phyloP scores from a whole-genome alignment of 768 basidiomycete genomes.

The Dioszegia hungarica region DNA sequence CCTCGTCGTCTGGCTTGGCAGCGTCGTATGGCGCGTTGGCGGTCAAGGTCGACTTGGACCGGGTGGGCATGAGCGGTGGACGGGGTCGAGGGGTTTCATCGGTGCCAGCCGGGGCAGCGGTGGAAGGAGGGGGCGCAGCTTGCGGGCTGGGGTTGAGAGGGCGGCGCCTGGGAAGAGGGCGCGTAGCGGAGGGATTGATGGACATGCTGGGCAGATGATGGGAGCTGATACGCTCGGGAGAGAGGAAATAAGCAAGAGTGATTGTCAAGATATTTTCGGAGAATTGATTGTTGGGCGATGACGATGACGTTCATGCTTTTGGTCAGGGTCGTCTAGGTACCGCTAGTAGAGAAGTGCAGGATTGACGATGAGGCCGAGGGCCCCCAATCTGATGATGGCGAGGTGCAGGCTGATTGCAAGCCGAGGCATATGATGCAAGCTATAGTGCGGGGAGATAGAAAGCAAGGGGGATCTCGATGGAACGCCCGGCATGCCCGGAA shows the following conservation, averaged over 20 bases:
- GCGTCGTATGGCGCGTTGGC: slow-evolving; percentile 24
- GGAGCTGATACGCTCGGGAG: too few species aligned
- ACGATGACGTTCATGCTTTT: background rate
- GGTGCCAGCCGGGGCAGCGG: background rate
- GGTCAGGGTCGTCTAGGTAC: too few species aligned
- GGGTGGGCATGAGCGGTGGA: background rate
- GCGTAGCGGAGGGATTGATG: background rate
- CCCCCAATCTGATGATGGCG: too few species aligned
- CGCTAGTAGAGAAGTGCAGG: too few species aligned
- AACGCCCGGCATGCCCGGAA: too few species aligned
- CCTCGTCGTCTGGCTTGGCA: slow-evolving; percentile 29
- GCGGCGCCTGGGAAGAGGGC: background rate
- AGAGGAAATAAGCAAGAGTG: too few species aligned
- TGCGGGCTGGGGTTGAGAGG: background rate
- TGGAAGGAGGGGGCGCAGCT: background rate
- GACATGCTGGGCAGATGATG: slow-evolving; percentile 3
- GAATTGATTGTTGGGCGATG: background rate
- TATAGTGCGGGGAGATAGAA: too few species aligned
- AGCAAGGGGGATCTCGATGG: too few species aligned
- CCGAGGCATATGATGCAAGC: too few species aligned
- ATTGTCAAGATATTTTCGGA: background rate
- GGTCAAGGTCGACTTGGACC: slow-evolving; percentile 18
- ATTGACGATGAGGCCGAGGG: too few species aligned
- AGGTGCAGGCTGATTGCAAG: too few species aligned
- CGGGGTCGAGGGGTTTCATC: background rate